Evolutionary conservation across 108 stramenopile genomes (phyloP).

Genomic region (Bacterosira constricta): DNA sequence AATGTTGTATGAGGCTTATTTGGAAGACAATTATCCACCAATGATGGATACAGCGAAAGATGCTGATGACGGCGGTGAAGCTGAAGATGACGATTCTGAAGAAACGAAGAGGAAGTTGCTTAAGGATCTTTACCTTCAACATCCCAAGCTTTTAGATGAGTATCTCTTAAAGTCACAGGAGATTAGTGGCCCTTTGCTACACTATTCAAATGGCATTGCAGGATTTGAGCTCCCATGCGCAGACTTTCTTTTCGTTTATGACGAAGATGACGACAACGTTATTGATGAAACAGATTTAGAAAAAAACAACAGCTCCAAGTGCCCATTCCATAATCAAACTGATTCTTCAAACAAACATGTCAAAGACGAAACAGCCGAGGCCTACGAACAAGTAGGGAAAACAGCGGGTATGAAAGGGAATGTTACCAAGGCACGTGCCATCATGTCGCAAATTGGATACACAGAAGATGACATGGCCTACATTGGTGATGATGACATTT

Average conservation of each 20-base stretch:
- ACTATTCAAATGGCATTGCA: constrained; percentile 18
- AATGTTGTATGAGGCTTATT: constrained; percentile 46
- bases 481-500: constrained; percentile 62
- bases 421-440: constrained; percentile 58
- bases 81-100: constrained; percentile 13
- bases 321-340: constrained; percentile 8
- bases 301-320: neutral
- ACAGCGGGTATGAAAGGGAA: constrained; percentile 67
- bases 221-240: constrained; percentile 41
- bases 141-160: constrained; percentile 25
- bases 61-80: neutral
- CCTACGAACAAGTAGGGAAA: constrained; percentile 74
- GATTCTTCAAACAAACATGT: constrained; percentile 5
- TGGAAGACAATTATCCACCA: constrained; percentile 42
- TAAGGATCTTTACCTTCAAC: constrained; percentile 34
- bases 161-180: constrained; percentile 27
- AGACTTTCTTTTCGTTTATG: constrained; percentile 45
- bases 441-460: constrained; percentile 70
- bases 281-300: constrained; percentile 19
- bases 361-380: constrained; percentile 64
- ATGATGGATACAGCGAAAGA: neutral
- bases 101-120: constrained; percentile 16
- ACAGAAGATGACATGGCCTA: constrained; percentile 58
- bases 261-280: constrained; percentile 44
- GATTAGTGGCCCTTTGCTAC: constrained; percentile 22